Evolutionary conservation across 164 flowering plant genomes (phyloP).

Genomic region (Berberis thunbergii): DNA sequence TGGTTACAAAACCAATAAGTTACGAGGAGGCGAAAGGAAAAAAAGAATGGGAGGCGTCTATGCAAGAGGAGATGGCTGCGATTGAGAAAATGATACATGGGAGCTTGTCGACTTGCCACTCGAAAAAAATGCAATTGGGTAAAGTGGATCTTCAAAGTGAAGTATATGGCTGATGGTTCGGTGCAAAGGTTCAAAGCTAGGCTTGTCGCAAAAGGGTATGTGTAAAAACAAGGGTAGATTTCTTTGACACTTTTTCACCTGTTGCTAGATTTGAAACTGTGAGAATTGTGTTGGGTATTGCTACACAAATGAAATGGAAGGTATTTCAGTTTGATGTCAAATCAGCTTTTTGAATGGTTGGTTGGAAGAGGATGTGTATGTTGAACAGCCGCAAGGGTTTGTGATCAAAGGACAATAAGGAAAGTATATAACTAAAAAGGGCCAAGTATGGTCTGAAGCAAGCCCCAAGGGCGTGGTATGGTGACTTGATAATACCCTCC

Average conservation of each 20-base stretch:
- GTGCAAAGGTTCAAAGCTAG: too few relatives aligned
- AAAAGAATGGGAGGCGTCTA: too few relatives aligned
- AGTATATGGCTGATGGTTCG: conserved; percentile 3
- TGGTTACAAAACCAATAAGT: background rate
- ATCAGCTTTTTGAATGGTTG: background rate
- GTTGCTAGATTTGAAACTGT: background rate
- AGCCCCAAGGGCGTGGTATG: conserved; percentile 10
- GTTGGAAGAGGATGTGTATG: conserved; percentile 1
- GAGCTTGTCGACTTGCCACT: too few relatives aligned
- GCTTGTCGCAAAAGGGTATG: background rate
- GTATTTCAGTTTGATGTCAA: background rate
- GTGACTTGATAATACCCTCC: conserved; percentile 1
- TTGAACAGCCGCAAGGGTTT: background rate
- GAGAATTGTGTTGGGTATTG: background rate
- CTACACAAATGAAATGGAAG: background rate
- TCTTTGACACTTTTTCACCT: background rate
- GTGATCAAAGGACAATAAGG: background rate
- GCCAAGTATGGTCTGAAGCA: conserved; percentile 6
- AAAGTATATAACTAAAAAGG: conserved; percentile 3
- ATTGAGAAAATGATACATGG: too few relatives aligned
- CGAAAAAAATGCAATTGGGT: too few relatives aligned
- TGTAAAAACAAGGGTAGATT: background rate
- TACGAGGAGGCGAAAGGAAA: background rate
- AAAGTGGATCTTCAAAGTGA: background rate
- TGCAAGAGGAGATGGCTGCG: too few relatives aligned